Percentiles rank a stretch among this genome's conserved stretches.
These are phyloP conservation scores for Yamadazyma dushanensis DNA, from an alignment of 1,139 yeast genomes.

Conservation along the genomic window DNA sequence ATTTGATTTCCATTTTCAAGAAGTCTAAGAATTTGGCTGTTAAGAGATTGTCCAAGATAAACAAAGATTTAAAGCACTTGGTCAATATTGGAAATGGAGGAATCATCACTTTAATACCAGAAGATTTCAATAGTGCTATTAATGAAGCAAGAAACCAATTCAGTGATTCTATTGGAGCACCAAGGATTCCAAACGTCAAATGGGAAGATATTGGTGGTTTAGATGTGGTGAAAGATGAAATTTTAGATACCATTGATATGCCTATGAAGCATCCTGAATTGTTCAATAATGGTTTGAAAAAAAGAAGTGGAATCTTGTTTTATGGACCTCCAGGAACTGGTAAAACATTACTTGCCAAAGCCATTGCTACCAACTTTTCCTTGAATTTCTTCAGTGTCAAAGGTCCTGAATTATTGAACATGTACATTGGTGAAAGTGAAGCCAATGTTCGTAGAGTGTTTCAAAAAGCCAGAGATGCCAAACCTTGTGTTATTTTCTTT, in stretches of 20 bases:
- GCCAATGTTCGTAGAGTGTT: constrained; percentile 94
- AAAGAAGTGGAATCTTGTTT: constrained; percentile 89
- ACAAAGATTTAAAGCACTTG: constrained; percentile 22
- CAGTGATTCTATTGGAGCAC: constrained; percentile 95
- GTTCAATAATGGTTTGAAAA: constrained; percentile 84
- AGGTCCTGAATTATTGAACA: constrained; percentile 91
- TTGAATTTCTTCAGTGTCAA: constrained; percentile 92
- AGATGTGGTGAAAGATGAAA: constrained; percentile 86
- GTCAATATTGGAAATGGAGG: constrained; percentile 53
- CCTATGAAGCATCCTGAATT: constrained; percentile 92
- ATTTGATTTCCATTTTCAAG: constrained; percentile 68
- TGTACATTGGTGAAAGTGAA: constrained; percentile 98
- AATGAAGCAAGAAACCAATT: constrained; percentile 83
- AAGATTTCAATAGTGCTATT: constrained; percentile 72
- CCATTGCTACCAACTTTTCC: constrained; percentile 93
- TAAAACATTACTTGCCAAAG: constrained; percentile 90
- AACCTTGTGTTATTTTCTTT: constrained; percentile 95
- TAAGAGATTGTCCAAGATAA: constrained; percentile 38
- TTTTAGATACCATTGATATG: constrained; percentile 92
- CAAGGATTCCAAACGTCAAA: constrained; percentile 88
- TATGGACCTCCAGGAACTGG: constrained; percentile 99
- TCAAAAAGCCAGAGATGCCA: constrained; percentile 92
- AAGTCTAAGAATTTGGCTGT: constrained; percentile 62
- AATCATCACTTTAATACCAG: constrained; percentile 52
- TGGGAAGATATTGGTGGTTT: constrained; percentile 97